Conservation (phyloP, 176 grass and related monocot genomes). For the Pharus latifolius region DNA sequence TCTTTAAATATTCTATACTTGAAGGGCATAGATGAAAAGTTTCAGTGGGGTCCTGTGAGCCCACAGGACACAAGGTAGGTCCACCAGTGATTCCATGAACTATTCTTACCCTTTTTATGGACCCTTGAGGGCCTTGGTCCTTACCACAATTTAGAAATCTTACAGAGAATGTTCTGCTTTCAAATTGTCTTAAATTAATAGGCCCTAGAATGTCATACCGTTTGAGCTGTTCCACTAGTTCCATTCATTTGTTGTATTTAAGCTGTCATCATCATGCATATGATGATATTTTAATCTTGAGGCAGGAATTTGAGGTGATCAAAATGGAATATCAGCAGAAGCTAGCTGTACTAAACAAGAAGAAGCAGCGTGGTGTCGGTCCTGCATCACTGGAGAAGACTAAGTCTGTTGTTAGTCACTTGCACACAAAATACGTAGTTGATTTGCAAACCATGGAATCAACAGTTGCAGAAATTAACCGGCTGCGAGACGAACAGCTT, state of each 20-base stretch:
- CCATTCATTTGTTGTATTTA: background rate
- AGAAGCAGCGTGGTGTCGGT: slow-evolving; percentile 49
- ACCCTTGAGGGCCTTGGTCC: too few species aligned
- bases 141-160: too few species aligned
- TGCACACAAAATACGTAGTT: slow-evolving; percentile 80
- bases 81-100: too few species aligned
- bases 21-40: too few species aligned
- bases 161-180: too few species aligned
- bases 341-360: slow-evolving; percentile 60
- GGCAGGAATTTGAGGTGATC: slow-evolving; percentile 74
- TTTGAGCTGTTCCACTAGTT: background rate
- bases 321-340: slow-evolving; percentile 77
- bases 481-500: slow-evolving; percentile 67
- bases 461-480: slow-evolving; percentile 74
- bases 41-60: too few species aligned
- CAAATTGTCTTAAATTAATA: too few species aligned
- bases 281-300: background rate
- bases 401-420: slow-evolving; percentile 62
- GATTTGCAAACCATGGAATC: slow-evolving; percentile 78
- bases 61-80: too few species aligned
- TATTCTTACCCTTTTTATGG: background rate
- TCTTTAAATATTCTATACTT: too few species aligned
- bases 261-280: background rate
- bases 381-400: slow-evolving; percentile 57
- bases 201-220: background rate